Percentiles rank a stretch among this genome's conserved stretches.
phyloP scores from a whole-genome alignment of 179 eudicot genomes.

The Patellifolia procumbens region DNA sequence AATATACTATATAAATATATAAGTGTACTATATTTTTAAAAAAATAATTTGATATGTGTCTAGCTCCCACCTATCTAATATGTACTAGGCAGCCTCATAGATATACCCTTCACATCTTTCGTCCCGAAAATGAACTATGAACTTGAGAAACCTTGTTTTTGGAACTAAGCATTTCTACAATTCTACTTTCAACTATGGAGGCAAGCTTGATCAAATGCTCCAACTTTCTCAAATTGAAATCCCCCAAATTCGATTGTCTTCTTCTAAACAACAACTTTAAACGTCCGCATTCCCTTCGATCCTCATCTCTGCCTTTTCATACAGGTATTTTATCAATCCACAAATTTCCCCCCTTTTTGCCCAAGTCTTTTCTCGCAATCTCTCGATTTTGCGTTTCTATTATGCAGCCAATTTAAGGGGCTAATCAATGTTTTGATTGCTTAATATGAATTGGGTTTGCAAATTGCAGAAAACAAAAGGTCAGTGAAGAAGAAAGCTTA shows the following conservation, averaged over 20 bases:
- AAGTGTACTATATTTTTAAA: too few relatives aligned
- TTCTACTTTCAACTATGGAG: constrained; percentile 23
- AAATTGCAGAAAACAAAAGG: constrained; percentile 39
- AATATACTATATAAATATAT: too few relatives aligned
- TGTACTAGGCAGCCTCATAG: too few relatives aligned
- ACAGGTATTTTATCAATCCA: constrained; percentile 20
- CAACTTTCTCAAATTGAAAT: not conserved
- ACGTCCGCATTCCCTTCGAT: constrained; percentile 11
- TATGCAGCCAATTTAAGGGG: not conserved
- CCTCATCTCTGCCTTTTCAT: constrained; percentile 28
- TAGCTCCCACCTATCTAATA: too few relatives aligned
- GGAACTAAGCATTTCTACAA: too few relatives aligned
- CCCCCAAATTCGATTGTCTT: constrained; percentile 11
- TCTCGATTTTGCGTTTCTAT: not conserved
- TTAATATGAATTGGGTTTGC: not conserved
- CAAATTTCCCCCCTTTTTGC: not conserved
- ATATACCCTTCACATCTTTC: too few relatives aligned
- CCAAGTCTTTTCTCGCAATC: not conserved
- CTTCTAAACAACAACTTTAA: constrained; percentile 2
- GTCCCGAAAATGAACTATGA: too few relatives aligned
- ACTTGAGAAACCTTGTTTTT: too few relatives aligned
- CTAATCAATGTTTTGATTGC: not conserved
- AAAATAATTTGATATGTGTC: too few relatives aligned
- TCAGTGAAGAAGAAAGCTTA: constrained; percentile 48
- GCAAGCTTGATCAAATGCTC: constrained; percentile 24